Base-by-base conservation (phyloP, 257 asterid genomes). In the Nemophila menziesii region DNA sequence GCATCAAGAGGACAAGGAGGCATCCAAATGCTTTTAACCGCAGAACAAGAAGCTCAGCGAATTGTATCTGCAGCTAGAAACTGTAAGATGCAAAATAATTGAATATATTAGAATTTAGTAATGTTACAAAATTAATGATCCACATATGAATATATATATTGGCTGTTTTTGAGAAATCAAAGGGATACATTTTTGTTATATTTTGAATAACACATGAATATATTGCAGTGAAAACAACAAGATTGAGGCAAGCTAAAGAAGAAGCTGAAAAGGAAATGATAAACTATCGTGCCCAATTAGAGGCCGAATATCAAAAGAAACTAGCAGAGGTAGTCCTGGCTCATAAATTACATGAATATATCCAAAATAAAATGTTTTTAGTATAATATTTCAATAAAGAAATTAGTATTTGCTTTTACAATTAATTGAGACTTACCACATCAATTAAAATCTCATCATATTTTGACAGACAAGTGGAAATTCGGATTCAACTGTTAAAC, bases 11-110 rank as follows among this genome's bases (percentile, higher is more conserved):
- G 89, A 33, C 94, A 79, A 66, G 92, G 92, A 39, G 90, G 97
- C 49, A 87, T 87, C 46, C 97, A 87, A 55, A 83, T 87, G 97
- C 73, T 87, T 17, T 76, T 83, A 2, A 65, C 75, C 15, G 95
- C 95, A 1, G 95, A 87, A 52, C 80, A 79, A 20, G 97, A 87
- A 56, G 97, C 95, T 16, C 97, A 83, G 57, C 95, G 75, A 34
- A 83, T 83, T 45, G 89, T 87, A 8, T 39, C 80, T 19, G 69
- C 80, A 22, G 95, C 95, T 12, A 80, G 83, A 66, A 83, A 73
- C 46, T 50, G 97, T 87, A 47, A 40, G 4, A 8, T 17, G 55
- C 16, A 16, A 17, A 3, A 1, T 14, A 5, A 38, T n/a, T n/a
- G n/a, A n/a, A 38, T 38, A 38, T 3, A 13, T n/a, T 42, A 8